Conservation (phyloP, 2,329 filamentous ascomycete genomes). For the Ilyonectria destructans region DNA sequence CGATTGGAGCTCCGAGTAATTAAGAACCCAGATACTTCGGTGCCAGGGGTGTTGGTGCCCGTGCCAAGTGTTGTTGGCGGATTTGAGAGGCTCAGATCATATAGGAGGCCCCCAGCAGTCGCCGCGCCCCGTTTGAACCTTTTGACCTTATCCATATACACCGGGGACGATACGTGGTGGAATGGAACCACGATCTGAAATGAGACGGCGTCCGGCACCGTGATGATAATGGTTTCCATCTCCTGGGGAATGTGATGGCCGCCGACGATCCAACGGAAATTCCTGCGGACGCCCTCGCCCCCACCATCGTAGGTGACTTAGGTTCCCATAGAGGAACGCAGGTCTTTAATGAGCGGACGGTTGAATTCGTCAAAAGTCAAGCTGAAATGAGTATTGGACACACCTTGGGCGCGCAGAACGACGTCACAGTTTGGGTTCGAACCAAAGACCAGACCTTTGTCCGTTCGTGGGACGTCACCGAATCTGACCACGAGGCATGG, state of each 20-base stretch:
- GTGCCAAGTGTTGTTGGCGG: background rate
- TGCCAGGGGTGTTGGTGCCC: background rate
- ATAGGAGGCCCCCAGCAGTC: constrained; percentile 23
- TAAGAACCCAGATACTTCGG: too few relatives aligned
- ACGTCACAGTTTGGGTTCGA: constrained; percentile 35
- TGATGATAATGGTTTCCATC: constrained; percentile 32
- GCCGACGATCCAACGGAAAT: constrained; percentile 46
- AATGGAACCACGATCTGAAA: constrained; percentile 29
- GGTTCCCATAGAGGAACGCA: constrained; percentile 40
- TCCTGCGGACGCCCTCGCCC: constrained; percentile 37
- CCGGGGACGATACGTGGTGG: constrained; percentile 1
- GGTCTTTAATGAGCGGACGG: constrained; percentile 41
- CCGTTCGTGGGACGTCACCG: constrained; percentile 34
- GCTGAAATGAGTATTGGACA: constrained; percentile 35
- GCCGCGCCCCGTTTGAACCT: background rate
- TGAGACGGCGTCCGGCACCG: constrained; percentile 2
- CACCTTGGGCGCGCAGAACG: constrained; percentile 20
- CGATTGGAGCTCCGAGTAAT: too few relatives aligned
- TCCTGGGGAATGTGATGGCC: constrained; percentile 24
- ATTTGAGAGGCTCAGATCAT: constrained; percentile 6
- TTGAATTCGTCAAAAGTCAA: constrained; percentile 5
- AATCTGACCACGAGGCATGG: constrained; percentile 37
- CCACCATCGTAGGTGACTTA: constrained; percentile 43
- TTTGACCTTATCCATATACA: background rate
- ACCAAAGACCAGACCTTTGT: constrained; percentile 37